These are phyloP conservation scores for Leptomonas pyrrhocoris DNA, from an alignment of 208 protist genomes.

Conservation along the genomic window DNA sequence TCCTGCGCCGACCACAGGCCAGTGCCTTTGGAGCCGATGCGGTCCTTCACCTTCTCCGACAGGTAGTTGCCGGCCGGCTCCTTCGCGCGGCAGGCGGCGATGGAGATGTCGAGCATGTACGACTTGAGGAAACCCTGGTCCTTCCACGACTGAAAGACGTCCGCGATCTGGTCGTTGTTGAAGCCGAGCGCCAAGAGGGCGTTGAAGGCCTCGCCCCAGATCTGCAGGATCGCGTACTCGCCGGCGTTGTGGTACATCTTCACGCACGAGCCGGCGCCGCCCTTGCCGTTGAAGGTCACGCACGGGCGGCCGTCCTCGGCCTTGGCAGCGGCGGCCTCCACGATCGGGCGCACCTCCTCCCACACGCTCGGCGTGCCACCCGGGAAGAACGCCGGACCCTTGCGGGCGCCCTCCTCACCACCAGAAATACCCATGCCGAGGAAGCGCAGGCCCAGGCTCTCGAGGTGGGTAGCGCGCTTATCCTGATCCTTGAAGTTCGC, in stretches of 20 bases:
- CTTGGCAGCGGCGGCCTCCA: conserved; percentile 96
- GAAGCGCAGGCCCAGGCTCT: conserved; percentile 89
- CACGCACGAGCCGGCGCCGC: conserved; percentile 98
- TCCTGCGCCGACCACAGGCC: conserved; percentile 96
- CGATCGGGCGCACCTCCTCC: conserved; percentile 93
- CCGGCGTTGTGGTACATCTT: conserved; percentile 99
- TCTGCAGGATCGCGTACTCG: conserved; percentile 99
- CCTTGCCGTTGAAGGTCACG: conserved; percentile 95
- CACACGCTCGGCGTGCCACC: conserved; percentile 95
- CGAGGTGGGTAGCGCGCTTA: conserved; percentile 86
- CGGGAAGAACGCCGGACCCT: conserved; percentile 98
- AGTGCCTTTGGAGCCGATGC: conserved; percentile 97
- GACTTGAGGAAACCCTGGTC: conserved; percentile 90
- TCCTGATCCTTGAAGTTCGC: conserved; percentile 95
- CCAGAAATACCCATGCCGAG: conserved; percentile 98
- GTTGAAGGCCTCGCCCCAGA: conserved; percentile 96
- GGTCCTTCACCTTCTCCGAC: conserved; percentile 96
- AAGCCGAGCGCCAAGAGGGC: conserved; percentile 91
- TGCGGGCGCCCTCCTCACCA: conserved; percentile 98
- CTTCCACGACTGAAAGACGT: conserved; percentile 96
- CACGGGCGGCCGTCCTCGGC: conserved; percentile 93
- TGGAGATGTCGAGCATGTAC: conserved; percentile 99
- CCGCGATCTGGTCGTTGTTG: conserved; percentile 91
- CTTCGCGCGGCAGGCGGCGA: conserved; percentile 94
- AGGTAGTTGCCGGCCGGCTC: conserved; percentile 85